Conservation (phyloP, 2,329 filamentous ascomycete genomes). For the Fusarium sp. region DNA sequence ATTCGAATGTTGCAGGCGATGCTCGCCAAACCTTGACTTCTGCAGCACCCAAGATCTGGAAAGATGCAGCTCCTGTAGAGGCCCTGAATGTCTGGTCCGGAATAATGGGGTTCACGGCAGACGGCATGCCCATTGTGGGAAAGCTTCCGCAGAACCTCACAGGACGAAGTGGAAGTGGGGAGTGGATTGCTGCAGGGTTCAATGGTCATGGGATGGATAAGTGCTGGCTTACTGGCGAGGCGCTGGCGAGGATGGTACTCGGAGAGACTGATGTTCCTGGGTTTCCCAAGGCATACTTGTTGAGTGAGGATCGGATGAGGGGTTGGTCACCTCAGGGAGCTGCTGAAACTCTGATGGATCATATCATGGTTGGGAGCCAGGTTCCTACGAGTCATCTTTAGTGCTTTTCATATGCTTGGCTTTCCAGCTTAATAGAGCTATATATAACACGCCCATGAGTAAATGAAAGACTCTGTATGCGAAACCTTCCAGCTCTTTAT, state of each 20-base stretch:
- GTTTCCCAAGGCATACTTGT: conserved; percentile 28
- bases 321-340: conserved; percentile 17
- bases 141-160: conserved; percentile 47
- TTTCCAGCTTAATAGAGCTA: background rate
- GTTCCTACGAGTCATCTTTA: conserved; percentile 19
- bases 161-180: conserved; percentile 32
- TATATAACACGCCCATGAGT: background rate
- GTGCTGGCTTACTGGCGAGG: conserved; percentile 59
- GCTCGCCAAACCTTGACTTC: conserved; percentile 47
- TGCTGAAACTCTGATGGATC: conserved; percentile 26
- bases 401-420: accelerated
- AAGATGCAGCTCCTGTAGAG: background rate
- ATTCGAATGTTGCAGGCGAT: conserved; percentile 50
- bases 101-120: conserved; percentile 57
- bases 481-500: accelerated
- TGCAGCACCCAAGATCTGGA: conserved; percentile 49
- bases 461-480: accelerated
- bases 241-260: conserved; percentile 44
- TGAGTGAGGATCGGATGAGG: conserved; percentile 1
- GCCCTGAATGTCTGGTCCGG: conserved; percentile 57
- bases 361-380: conserved; percentile 11
- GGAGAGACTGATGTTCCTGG: conserved; percentile 33
- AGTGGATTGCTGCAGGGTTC: conserved; percentile 61
- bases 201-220: conserved; percentile 61
- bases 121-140: conserved; percentile 59